These are phyloP conservation scores for Amanita pseudoporphyria DNA, from an alignment of 768 basidiomycete species.

Conservation along the genomic window DNA sequence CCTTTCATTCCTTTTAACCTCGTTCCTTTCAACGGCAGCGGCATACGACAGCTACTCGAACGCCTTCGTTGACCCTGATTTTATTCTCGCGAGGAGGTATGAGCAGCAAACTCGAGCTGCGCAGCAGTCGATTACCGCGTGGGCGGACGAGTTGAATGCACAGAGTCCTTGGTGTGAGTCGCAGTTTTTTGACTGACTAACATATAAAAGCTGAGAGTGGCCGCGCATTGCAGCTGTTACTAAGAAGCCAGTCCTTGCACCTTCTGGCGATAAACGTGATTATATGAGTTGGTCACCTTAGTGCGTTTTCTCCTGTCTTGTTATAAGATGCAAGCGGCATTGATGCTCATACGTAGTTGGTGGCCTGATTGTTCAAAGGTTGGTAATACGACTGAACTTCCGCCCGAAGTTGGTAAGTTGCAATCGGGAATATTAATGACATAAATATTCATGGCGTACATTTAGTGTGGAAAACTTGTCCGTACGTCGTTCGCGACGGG, in stretches of 20 bases:
- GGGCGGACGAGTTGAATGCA: slow-evolving; percentile 34
- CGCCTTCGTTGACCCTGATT: slow-evolving; percentile 45
- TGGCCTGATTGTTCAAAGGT: slow-evolving; percentile 57
- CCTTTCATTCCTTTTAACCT: slow-evolving; percentile 13
- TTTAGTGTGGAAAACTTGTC: slow-evolving; percentile 49
- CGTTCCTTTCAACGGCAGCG: slow-evolving; percentile 7
- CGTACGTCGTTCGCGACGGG: slow-evolving; percentile 48
- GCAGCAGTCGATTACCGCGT: slow-evolving; percentile 32
- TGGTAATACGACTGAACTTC: slow-evolving; percentile 47
- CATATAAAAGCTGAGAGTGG: not conserved
- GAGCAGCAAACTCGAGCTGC: slow-evolving; percentile 33
- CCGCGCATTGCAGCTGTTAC: slow-evolving; percentile 33
- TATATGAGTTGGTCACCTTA: slow-evolving; percentile 69
- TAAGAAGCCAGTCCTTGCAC: slow-evolving; percentile 35
- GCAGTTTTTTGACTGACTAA: not conserved
- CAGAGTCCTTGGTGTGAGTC: slow-evolving; percentile 49
- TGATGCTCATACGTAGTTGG: slow-evolving; percentile 26
- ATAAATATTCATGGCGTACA: not conserved
- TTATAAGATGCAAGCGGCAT: not conserved
- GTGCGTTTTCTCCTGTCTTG: slow-evolving; percentile 24
- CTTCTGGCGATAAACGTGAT: slow-evolving; percentile 46
- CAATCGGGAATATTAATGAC: not conserved
- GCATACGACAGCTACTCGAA: slow-evolving; percentile 39
- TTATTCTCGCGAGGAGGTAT: slow-evolving; percentile 33
- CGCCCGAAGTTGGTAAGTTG: slow-evolving; percentile 38